phyloP scores from a whole-genome alignment of 805 yeast genomes.

The Ogataea methylovora region DNA sequence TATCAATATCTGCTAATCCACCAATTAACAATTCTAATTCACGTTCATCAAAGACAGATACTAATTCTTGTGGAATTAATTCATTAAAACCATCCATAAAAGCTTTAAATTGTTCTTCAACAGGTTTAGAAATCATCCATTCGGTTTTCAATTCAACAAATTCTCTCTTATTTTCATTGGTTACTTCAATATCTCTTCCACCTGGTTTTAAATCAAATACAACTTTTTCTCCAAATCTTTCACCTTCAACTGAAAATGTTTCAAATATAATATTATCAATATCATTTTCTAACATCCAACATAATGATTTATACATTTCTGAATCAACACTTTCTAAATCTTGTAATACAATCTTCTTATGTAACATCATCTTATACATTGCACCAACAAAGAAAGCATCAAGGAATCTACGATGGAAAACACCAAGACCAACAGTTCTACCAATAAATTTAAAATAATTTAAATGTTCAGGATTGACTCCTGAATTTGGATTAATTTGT shows the following conservation, averaged over 20 bases:
- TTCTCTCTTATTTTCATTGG: constrained; percentile 91
- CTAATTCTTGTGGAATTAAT: constrained; percentile 92
- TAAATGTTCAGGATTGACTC: constrained; percentile 95
- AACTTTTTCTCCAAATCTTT: constrained; percentile 88
- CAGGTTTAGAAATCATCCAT: constrained; percentile 91
- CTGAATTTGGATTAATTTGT: constrained; percentile 96
- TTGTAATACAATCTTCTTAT: constrained; percentile 87
- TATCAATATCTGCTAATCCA: constrained; percentile 96
- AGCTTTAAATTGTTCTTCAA: constrained; percentile 92
- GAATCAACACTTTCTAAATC: constrained; percentile 99
- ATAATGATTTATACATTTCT: constrained; percentile 87
- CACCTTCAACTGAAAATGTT: constrained; percentile 82
- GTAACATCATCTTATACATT: constrained; percentile 93
- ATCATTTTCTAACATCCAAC: constrained; percentile 94
- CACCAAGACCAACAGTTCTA: constrained; percentile 95
- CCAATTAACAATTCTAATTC: constrained; percentile 95
- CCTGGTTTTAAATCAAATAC: constrained; percentile 84
- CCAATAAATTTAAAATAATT: constrained; percentile 98
- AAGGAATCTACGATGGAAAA: constrained; percentile 94
- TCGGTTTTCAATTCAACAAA: constrained; percentile 92
- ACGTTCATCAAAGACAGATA: constrained; percentile 95
- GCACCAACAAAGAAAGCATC: constrained; percentile 99
- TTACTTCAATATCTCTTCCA: constrained; percentile 86
- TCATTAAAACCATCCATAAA: constrained; percentile 97
- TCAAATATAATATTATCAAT: constrained; percentile 81